Percentiles rank a stretch among this genome's conserved stretches.
Evolutionary conservation across 371 early-diverging fungal species (phyloP).

Genomic region (Rhizopus sp.): DNA sequence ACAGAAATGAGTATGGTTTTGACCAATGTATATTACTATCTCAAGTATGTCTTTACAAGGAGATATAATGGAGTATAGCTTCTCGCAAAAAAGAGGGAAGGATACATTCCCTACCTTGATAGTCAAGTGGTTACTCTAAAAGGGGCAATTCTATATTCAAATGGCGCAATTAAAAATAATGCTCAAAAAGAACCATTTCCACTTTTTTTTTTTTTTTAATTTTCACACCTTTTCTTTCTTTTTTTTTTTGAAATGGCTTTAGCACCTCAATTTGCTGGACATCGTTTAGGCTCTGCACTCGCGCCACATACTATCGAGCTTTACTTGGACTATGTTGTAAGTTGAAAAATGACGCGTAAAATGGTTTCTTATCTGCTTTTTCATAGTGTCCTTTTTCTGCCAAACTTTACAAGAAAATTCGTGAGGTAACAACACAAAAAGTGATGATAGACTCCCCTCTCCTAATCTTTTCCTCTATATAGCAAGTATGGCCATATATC

Average conservation of each 20-base stretch:
- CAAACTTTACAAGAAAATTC: conserved; percentile 56
- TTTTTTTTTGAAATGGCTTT: conserved; percentile 37
- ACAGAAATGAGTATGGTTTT: no score
- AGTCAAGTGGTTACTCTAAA: no score
- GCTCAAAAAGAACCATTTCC: no score
- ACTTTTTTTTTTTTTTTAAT: background rate
- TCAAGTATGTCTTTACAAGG: no score
- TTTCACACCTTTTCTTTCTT: conserved; percentile 3
- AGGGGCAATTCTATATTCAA: no score
- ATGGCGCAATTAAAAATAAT: no score
- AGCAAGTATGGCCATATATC: conserved; percentile 63
- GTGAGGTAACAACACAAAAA: conserved; percentile 32
- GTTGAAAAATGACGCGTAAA: background rate
- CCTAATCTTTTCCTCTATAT: background rate
- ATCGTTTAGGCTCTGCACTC: conserved; percentile 53
- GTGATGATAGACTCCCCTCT: background rate
- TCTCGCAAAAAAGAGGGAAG: no score
- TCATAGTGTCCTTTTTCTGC: conserved; percentile 65
- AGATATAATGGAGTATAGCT: no score
- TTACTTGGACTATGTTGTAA: conserved; percentile 68
- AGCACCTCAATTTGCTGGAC: conserved; percentile 57
- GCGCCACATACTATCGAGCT: conserved; percentile 64
- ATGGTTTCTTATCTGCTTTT: conserved; percentile 25
- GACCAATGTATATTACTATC: no score
- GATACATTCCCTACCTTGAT: no score